A percentile compares a stretch with the other conserved stretches of the same genome.
These are phyloP conservation scores for Harringtonia lauricola DNA, from an alignment of 2,329 filamentous ascomycete genomes.

Conservation along the genomic window DNA sequence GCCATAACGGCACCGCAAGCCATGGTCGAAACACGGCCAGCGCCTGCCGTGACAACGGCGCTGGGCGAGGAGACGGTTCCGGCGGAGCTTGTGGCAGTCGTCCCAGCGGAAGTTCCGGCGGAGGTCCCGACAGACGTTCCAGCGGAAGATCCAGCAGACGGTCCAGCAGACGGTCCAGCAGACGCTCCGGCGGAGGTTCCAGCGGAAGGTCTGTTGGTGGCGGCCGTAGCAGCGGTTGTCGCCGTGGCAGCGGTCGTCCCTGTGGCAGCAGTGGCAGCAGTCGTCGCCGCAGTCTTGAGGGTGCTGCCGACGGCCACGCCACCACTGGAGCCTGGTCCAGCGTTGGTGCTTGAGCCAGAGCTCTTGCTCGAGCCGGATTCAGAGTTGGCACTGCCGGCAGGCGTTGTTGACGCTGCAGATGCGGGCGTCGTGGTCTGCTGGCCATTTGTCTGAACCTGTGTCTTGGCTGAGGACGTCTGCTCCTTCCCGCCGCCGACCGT, in stretches of 20 bases:
- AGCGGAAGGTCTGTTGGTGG: not conserved
- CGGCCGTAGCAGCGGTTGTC: not conserved
- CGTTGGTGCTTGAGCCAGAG: not conserved
- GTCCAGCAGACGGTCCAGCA: too few species aligned
- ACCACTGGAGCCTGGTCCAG: not conserved
- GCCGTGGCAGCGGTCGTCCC: too few species aligned
- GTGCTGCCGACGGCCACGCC: not conserved
- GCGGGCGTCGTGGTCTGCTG: not conserved
- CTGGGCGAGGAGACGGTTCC: not conserved
- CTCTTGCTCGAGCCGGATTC: not conserved
- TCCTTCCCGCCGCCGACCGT: too few species aligned
- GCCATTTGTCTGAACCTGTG: not conserved
- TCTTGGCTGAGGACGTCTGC: not conserved
- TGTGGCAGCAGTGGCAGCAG: not conserved
- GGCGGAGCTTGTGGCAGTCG: too few species aligned
- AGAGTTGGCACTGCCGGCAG: not conserved
- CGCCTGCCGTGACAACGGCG: not conserved
- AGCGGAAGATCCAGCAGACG: too few species aligned
- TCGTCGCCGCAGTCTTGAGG: not conserved
- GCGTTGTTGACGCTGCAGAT: not conserved
- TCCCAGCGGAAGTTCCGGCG: too few species aligned
- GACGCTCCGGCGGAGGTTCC: too few species aligned
- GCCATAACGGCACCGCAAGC: not conserved
- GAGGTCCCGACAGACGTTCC: too few species aligned
- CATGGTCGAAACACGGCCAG: not conserved